Base-by-base conservation (phyloP, 441 rosid genomes). In the Erodium trifolium region DNA sequence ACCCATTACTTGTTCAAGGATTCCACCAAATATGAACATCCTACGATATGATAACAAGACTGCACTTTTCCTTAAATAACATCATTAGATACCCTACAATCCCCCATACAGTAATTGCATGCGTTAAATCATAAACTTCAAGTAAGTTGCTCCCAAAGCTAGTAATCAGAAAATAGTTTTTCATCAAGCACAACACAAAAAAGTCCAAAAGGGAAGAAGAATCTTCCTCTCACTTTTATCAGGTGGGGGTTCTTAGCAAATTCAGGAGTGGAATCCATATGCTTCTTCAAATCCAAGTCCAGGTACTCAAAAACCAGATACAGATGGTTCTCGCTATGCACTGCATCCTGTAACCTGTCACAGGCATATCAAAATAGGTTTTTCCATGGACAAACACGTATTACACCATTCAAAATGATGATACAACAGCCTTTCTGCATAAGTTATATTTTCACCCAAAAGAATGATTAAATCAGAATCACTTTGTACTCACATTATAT, bases 251-350 rank as follows among this genome's bases (percentile, higher is more conserved):
- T 90, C 84, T 88, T 86, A 10, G 95, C 78, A 75, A 93, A 93
- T 66, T 93, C 96, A 66, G 97, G 98, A 73, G 82, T 81, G 45
- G 93, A 88, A 72, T 93, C 98, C 97, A 93, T 93, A 76, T 91
- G 93, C 84, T 89, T 91, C 86, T 93, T 93, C 87, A 93, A 82
- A 82, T 93, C 98, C 86, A 93, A 81, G 78, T 93, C 98, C 67
- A 93, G 85, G 78, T 89, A 93, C 88, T 93, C 98, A 73, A 93
- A 93, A 73, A 93, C 96, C 74, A 93, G 81, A 82, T 93, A 93
- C 70, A 93, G 72, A 67, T 93, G 92, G 72, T 82, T 94, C 87
- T 94, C 98, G 49, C 96, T 90, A 76, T 94, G 98, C 80, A 94
- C 99, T 0, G 92, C 99, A 83, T 94, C 99, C 85, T 88, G 98